These are phyloP conservation scores for Ilyonectria mors-panacis DNA, from an alignment of 2,329 filamentous ascomycete genomes.

Conservation along the genomic window DNA sequence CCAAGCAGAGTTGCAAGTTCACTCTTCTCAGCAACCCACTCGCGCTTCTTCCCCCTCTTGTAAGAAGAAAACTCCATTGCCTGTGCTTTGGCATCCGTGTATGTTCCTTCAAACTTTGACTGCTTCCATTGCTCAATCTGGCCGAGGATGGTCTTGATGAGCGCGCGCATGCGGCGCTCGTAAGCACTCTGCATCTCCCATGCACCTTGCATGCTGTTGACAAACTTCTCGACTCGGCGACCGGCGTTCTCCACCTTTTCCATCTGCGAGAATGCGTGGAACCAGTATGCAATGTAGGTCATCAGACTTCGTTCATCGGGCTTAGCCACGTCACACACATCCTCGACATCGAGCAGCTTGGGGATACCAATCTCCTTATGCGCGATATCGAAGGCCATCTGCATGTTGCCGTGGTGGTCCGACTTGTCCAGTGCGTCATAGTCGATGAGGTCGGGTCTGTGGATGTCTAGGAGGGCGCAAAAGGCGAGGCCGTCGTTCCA, in stretches of 20 bases:
- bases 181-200: conserved; percentile 99
- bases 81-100: conserved; percentile 91
- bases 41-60: conserved; percentile 90
- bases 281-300: conserved; percentile 99
- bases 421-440: conserved; percentile 95
- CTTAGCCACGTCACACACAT: conserved; percentile 96
- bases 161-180: conserved; percentile 88
- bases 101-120: conserved; percentile 90
- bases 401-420: conserved; percentile 97
- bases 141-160: conserved; percentile 80
- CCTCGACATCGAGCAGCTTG: conserved; percentile 94
- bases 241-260: conserved; percentile 98
- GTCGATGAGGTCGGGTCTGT: conserved; percentile 96
- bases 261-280: conserved; percentile 99
- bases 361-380: conserved; percentile 97
- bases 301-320: conserved; percentile 97
- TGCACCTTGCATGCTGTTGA: conserved; percentile 98
- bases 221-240: conserved; percentile 96
- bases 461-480: conserved; percentile 95
- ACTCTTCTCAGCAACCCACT: conserved; percentile 98
- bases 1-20: conserved; percentile 93
- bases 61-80: conserved; percentile 86
- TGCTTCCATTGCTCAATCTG: conserved; percentile 84
- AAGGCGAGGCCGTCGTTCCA: conserved; percentile 99
- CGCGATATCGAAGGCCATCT: conserved; percentile 96